Percentiles rank a stretch among this genome's conserved stretches.
These are phyloP conservation scores for Dictyophora rubrovolvata DNA, from an alignment of 768 basidiomycete genomes.

Conservation along the genomic window DNA sequence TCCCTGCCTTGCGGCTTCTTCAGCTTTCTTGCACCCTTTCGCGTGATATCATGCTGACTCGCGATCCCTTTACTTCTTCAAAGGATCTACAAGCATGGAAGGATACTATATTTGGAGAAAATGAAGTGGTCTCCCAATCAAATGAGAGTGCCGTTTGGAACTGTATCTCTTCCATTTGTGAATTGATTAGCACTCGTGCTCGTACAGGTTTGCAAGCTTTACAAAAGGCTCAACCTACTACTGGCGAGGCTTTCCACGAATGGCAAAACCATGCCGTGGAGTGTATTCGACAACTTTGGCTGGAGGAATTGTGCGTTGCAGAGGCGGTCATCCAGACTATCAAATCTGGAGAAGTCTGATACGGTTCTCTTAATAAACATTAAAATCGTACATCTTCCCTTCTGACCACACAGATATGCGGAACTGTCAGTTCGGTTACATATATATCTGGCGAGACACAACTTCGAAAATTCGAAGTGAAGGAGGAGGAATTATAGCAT, in stretches of 20 bases:
- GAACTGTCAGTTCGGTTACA: background rate
- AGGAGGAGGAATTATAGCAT: background rate
- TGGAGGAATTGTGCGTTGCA: conserved; percentile 48
- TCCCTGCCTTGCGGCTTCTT: conserved; percentile 60
- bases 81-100: conserved; percentile 39
- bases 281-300: conserved; percentile 45
- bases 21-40: conserved; percentile 31
- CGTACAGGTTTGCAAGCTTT: conserved; percentile 11
- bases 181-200: conserved; percentile 26
- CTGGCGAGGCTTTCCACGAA: background rate
- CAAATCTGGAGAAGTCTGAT: conserved; percentile 4
- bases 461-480: too few relatives aligned
- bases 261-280: conserved; percentile 28
- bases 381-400: background rate
- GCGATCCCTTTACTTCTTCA: conserved; percentile 2
- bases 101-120: conserved; percentile 39
- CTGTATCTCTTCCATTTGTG: conserved; percentile 31
- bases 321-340: conserved; percentile 36
- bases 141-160: conserved; percentile 43
- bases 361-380: too few relatives aligned
- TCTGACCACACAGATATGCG: background rate
- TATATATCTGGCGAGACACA: too few relatives aligned
- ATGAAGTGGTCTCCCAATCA: conserved; percentile 32
- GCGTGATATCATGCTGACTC: conserved; percentile 10
- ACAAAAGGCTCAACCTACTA: background rate